Evolutionary conservation across 140 eudicot genomes (phyloP).

Genomic region (Erigeron philadelphicus): DNA sequence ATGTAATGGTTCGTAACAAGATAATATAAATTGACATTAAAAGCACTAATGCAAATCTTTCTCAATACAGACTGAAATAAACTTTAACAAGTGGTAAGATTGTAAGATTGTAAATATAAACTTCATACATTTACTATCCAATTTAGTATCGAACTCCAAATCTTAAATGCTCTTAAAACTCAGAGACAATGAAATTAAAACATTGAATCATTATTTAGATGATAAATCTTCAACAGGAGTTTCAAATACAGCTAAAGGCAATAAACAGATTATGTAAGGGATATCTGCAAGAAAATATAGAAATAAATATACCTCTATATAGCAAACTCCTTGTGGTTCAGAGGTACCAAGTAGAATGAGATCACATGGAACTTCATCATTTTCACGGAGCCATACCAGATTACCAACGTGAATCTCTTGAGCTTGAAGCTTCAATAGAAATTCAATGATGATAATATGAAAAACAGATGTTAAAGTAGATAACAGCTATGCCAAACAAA

Average conservation of each 20-base stretch:
- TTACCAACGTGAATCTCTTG: constrained; percentile 88
- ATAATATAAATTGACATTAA: constrained; percentile 5
- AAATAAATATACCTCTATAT: constrained; percentile 66
- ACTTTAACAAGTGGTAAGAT: constrained; percentile 8
- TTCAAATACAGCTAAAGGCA: constrained; percentile 9
- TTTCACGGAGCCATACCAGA: constrained; percentile 93
- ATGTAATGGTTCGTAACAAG: not conserved
- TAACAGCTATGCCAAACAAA: not conserved
- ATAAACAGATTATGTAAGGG: not conserved
- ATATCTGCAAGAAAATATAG: constrained; percentile 11
- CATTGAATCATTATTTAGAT: constrained; percentile 1
- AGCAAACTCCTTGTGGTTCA: constrained; percentile 86
- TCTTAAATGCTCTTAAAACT: constrained; percentile 13
- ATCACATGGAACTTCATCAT: constrained; percentile 99
- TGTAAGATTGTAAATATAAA: not conserved
- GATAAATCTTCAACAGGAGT: constrained; percentile 4
- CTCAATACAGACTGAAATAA: not conserved
- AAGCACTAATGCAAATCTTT: constrained; percentile 2
- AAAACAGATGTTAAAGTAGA: not conserved
- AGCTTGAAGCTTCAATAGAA: constrained; percentile 63
- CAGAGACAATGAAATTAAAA: not conserved
- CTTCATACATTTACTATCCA: not conserved
- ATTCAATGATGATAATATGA: constrained; percentile 4
- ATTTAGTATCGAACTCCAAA: not conserved
- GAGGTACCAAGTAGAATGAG: constrained; percentile 85